These are phyloP conservation scores for Lepidium africanum DNA, from an alignment of 345 rosid species.

Conservation along the genomic window DNA sequence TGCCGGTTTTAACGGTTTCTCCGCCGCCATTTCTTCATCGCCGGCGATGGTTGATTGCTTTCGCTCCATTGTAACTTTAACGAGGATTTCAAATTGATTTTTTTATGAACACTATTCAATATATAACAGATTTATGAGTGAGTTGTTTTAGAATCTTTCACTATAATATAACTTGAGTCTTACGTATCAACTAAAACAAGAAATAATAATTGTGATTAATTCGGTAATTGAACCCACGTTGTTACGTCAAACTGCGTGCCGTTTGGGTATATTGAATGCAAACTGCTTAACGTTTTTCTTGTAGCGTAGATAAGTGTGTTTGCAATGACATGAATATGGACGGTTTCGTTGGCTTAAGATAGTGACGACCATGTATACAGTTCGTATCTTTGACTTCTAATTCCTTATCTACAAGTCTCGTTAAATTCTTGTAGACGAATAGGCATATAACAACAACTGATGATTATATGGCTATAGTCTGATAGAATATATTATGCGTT, in stretches of 20 bases:
- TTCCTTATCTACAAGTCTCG: background rate
- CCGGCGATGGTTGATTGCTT: slow-evolving; percentile 1
- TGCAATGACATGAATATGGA: background rate
- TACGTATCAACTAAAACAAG: background rate
- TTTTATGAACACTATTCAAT: background rate
- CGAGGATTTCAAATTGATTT: background rate
- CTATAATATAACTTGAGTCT: background rate
- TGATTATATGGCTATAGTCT: background rate
- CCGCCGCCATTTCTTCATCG: slow-evolving; percentile 39
- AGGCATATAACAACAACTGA: background rate
- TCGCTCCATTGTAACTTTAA: slow-evolving; percentile 6
- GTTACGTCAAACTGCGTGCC: background rate
- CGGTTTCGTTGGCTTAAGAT: background rate
- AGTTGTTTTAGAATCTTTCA: background rate
- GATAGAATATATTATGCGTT: background rate
- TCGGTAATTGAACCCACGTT: slow-evolving; percentile 6
- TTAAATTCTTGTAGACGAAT: background rate
- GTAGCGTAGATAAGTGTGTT: background rate
- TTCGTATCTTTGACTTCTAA: slow-evolving; percentile 15
- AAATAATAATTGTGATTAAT: background rate
- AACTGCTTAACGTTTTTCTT: slow-evolving; percentile 1
- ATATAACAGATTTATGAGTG: background rate
- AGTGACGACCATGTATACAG: slow-evolving; percentile 24
- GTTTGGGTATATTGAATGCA: background rate
- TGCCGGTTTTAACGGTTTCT: slow-evolving; percentile 30